phyloP scores from a whole-genome alignment of 2,329 filamentous ascomycete species.

The Fusarium nodosum region DNA sequence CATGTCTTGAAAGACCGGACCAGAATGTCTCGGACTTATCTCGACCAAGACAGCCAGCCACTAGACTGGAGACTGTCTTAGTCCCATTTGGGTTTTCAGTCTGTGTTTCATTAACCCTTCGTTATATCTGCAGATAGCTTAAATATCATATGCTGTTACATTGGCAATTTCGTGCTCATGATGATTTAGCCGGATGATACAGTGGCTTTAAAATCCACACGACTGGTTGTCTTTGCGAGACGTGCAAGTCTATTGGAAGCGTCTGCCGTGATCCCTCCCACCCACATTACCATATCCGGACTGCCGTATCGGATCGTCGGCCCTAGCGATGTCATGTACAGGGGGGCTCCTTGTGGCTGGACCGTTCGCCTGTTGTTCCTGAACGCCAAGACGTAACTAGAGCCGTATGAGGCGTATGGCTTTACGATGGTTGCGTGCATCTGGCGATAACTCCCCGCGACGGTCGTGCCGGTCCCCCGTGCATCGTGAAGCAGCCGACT shows the following conservation, averaged over 20 bases:
- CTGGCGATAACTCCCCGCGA: neutral
- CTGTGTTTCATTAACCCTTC: neutral
- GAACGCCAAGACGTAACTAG: conserved; percentile 4
- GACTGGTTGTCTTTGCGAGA: neutral
- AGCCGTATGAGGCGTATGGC: conserved; percentile 2
- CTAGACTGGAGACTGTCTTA: neutral
- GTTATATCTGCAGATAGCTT: neutral
- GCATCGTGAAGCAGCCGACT: neutral
- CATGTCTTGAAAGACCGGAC: conserved; percentile 9
- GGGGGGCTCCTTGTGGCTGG: neutral
- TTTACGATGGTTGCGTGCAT: conserved; percentile 14
- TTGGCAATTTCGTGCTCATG: too few relatives aligned
- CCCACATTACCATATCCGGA: conserved; percentile 31
- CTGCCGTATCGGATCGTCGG: conserved; percentile 3
- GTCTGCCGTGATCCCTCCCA: neutral
- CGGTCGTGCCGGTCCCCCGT: neutral
- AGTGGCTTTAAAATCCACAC: neutral
- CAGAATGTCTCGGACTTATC: conserved; percentile 23
- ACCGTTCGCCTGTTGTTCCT: conserved; percentile 8
- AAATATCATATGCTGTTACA: neutral
- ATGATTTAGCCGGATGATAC: neutral
- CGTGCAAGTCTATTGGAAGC: neutral
- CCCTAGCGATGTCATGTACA: conserved; percentile 18
- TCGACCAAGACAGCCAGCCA: conserved; percentile 4
- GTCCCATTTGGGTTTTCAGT: neutral